Base-by-base conservation (phyloP, 345 rosid genomes). In the Ailanthus altissimus region DNA sequence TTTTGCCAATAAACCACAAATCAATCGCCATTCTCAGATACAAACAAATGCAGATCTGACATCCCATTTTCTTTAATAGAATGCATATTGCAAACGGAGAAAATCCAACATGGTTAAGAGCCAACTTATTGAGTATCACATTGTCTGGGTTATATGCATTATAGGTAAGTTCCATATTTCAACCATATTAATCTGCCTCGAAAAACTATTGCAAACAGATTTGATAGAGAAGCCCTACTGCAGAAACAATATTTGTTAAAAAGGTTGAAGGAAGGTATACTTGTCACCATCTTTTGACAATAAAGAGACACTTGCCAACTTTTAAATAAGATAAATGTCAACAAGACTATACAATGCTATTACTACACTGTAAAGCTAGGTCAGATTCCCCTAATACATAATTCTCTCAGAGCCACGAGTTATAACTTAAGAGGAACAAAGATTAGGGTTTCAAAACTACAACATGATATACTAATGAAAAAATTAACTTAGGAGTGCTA, bases 261-360 rank as follows among this genome's bases (percentile, higher is more conserved):
- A 54, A 62, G 21, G 49, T 49, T n/a, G 14, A 61, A 46, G 42
- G 36, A 51, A 50, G 57, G 32, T 47, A 3, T 10, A 61, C 36
- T 7, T n/a, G 47, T 32, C 14, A 14, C 50, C 21, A 53, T 42
- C 49, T 50, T 28, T 20, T 16, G 57, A 73, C 56, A 61, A 16
- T 32, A 20, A 59, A 56, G 51, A 59, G 36, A 72, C 32, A 72
- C 6, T 57, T 80, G 67, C 66, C 67, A 18, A 83, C 67, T 64
- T 47, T 43, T 47, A 63, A 72, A 43, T 25, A 51, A 56, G 64
- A 63, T 14, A n/a, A 54, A 43, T 43, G 61, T 67, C 69, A 60
- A 59, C 42, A 59, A 77, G 64, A 21, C 86, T 78, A 72, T 84
- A 84, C 86, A 84, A 57, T 16, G 43, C 63, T 72, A 63, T 43